Conservation (phyloP, 164 flowering plant species). For the Vitis labrusca region DNA sequence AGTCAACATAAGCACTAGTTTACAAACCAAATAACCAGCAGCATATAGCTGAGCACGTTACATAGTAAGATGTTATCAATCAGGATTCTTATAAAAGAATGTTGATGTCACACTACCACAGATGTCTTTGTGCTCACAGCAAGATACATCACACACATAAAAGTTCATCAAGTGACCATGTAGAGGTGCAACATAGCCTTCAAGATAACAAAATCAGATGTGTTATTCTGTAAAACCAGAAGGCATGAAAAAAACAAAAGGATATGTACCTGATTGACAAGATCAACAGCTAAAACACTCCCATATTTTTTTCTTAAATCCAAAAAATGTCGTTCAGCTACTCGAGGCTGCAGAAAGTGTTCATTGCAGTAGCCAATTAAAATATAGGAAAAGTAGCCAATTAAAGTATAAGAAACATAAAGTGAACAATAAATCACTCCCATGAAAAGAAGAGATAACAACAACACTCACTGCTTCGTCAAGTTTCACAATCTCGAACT, state of each 20-base stretch:
- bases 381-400: neutral
- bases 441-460: neutral
- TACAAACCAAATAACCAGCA: neutral
- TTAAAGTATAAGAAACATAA: neutral
- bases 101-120: neutral
- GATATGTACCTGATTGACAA: conserved; percentile 76
- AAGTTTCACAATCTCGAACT: conserved; percentile 75
- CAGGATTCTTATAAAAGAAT: neutral
- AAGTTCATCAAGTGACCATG: neutral
- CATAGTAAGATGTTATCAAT: too few relatives aligned
- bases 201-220: neutral
- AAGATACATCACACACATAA: neutral
- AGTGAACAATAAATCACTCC: neutral
- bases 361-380: conserved; percentile 6
- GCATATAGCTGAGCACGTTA: too few relatives aligned
- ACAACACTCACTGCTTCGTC: conserved; percentile 87
- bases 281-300: conserved; percentile 80
- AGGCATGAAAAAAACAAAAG: conserved; percentile 1
- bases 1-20: too few relatives aligned
- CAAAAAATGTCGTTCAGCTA: conserved; percentile 86
- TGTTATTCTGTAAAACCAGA: neutral
- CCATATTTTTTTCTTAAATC: conserved; percentile 94
- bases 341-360: conserved; percentile 62
- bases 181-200: neutral
- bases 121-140: neutral